Base-by-base conservation (phyloP, 129 eudicot species). In the Kitagawia praeruptora region DNA sequence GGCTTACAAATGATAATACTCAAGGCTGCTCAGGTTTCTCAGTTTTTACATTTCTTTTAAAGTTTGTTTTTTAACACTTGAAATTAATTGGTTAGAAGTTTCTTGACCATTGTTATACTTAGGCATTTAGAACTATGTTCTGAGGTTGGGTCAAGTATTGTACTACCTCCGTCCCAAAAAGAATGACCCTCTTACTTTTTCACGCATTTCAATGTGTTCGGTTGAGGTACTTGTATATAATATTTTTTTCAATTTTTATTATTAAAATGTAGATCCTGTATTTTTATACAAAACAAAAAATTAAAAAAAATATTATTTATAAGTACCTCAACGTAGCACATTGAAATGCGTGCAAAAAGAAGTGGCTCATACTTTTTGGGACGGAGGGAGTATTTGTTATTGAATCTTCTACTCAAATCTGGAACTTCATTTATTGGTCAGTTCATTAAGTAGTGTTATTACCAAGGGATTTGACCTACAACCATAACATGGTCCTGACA, bases 1-100 rank as follows among this genome's bases (percentile, higher is more conserved):
- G 97, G 91, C 71, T 86, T 87, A 75, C 98, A 95, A 82, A 95
- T 95, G 98, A 89, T 87, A 81, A 82, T 95, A 75, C 96, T 95
- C 83, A 92, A 95, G 87, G 93, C 98, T 66, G 90, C 97, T 40
- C 96, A 95, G 98, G 98, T 95, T 51, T 46, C 70, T 78, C 80
- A 79, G 77, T 77, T 78, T 74, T 21, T 70, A 46, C 66, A 63
- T 77, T 74, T 75, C 46, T 44, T 77, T 40, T 84, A 75, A 74
- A 80, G 11, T 64, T 77, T 64, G 1, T 69, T 42, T 27, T 27
- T 9, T 40, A 16, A 56, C 78, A 49, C 53, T 7, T 77, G 23
- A 47, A 64, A 74, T 39, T 63, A 19, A 46, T 28, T 76, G 51
- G 23, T 71, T 70, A 63, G 58, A 51, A 37, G 38, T 18, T 25